Base-by-base conservation (phyloP, 1,139 yeast species). In the Candida sanyaensis region DNA sequence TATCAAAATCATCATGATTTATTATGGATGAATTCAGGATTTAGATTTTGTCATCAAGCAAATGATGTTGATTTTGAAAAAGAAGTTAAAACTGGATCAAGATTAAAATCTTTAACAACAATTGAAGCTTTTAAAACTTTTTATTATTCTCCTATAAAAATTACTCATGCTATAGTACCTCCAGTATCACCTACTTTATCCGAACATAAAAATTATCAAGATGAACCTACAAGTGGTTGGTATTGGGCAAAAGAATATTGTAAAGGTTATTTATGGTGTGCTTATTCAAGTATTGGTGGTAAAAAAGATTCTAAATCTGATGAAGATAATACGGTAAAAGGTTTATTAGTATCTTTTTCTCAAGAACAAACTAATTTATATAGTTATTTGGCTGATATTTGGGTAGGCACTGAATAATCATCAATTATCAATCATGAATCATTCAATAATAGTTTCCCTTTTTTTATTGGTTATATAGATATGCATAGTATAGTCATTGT, bases 231-330 rank as follows among this genome's bases (percentile, higher is more conserved):
- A 6, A 26, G 5, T 3, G 28, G 28, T 3, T 71, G 76, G 76
- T 44, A 58, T 17, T 65, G 65, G 70, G 69, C 63, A 26, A 48
- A 37, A 40, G 56, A 52, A n/a, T 73, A 73, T 46, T 75, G 81
- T 61, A 66, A 66, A 31, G 65, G 71, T 10, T 75, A 75, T 50
- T 57, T 73, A 39, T 75, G 78, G 73, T 75, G 80, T 65, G 78
- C 76, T 1, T 75, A 71, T 54, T 71, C 75, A 36, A 52, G 61
- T 12, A 63, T 75, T 48, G 80, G 80, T 38, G 79, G 73, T 3
- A 40, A 47, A 6, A 56, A 55, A 31, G 69, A 68, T 5, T 46
- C 43, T 13, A 21, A 28, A 12, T 34, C 13, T 17, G 21, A 27
- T 13, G 47, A 44, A 6, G 68, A 65, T 42, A 67, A 61, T 45